A percentile compares a stretch with the other conserved stretches of the same genome.
These are phyloP conservation scores for Moricandia moricandioides DNA, from an alignment of 345 rosid genomes.

Conservation along the genomic window DNA sequence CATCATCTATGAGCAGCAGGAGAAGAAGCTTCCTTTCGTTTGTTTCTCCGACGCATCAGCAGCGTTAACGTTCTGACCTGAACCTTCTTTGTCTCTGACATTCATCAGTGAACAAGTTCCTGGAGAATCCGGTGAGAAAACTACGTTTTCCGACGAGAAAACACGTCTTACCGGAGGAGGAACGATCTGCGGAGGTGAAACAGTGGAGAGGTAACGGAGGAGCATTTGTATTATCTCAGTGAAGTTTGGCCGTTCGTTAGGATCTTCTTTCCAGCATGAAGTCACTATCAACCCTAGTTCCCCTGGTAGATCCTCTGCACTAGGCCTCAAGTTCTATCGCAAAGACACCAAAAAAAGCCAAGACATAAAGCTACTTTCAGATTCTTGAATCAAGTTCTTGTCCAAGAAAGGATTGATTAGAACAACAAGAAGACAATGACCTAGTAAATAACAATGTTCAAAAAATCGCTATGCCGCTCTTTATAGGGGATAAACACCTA, in stretches of 20 bases:
- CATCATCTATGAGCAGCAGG: conserved; percentile 43
- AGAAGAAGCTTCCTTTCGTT: conserved; percentile 71
- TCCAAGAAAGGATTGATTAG: background rate
- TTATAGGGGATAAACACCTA: too few species aligned
- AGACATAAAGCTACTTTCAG: background rate
- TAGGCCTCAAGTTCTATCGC: conserved; percentile 80
- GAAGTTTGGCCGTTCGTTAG: conserved; percentile 82
- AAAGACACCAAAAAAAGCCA: background rate
- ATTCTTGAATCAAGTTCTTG: background rate
- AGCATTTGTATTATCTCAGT: conserved; percentile 84
- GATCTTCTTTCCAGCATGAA: conserved; percentile 98
- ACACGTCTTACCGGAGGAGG: conserved; percentile 50
- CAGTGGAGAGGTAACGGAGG: conserved; percentile 56
- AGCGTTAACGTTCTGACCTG: conserved; percentile 42
- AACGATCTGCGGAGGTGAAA: conserved; percentile 53
- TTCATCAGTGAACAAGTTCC: conserved; percentile 86
- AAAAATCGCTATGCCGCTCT: too few species aligned
- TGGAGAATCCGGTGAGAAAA: conserved; percentile 80
- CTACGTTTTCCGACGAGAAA: conserved; percentile 51
- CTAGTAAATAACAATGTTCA: too few species aligned
- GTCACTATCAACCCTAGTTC: conserved; percentile 75
- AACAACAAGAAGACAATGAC: background rate
- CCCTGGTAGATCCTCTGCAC: conserved; percentile 73
- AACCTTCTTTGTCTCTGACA: conserved; percentile 44
- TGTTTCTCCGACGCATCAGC: conserved; percentile 37